Evolutionary conservation across 2,329 filamentous ascomycete genomes (phyloP), one percentile per base, ranked within the genome.

Genomic region (Botrytis medusae): DNA sequence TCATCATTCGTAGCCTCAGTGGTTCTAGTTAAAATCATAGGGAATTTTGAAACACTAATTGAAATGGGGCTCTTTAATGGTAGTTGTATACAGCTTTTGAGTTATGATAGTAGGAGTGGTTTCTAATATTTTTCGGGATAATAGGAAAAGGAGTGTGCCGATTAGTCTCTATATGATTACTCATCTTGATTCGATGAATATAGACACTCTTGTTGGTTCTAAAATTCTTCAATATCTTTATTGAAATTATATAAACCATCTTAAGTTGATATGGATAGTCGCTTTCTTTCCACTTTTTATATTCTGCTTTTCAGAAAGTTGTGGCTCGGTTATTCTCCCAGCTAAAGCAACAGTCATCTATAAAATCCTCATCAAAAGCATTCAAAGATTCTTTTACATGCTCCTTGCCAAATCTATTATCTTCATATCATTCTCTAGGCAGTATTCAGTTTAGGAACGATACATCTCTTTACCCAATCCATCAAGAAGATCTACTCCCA

Each of bases 391-490:
- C 2, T 6, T 40, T 2, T 40, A 16, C 1, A n/a, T 40, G 4
- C 34, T 61, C 6, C 22, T 61, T 2, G 40, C 2, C 2, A 10
- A 40, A 40, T 61, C 34, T 12, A 2, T n/a, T 1, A 2, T 40
- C 7, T 61, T 40, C 12, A 40, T 62, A 2, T 22, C 2, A 61
- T 22, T 14, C 59, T 61, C 22, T 61, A 5, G 9, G 10, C 4
- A 25, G 59, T 5, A 22, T 25, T 61, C 32, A 37, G 10, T 25
- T 59, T 78, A 9, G 78, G 78, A 7, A 76, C 75, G 5, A 76
- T 79, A 34, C 79, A 78, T 65, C 75, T 79, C 16, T 79, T 77
- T 51, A 78, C 78, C 1, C 75, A 79, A 59, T 79, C 77, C 10
- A 75, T 79, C 25, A 74, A 73, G 18, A 72, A 76, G 40, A 75